Evolutionary conservation across 83 land plant genomes (phyloP), one percentile per base, ranked within the genome.

Genomic region (Picea abies): DNA sequence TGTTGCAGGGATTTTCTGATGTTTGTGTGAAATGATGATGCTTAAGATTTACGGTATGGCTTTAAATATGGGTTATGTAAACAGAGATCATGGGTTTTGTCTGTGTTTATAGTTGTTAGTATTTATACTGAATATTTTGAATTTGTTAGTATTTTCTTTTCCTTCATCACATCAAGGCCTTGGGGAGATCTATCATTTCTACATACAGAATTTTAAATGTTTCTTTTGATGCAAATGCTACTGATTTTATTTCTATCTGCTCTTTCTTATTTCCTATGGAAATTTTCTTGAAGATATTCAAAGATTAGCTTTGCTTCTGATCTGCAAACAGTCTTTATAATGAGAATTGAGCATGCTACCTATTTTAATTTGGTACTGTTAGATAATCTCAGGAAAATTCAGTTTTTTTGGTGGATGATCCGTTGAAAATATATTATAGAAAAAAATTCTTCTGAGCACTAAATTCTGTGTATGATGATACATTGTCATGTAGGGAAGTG

Each of bases 401-500:
- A 35, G 26, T 44, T 9, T 73, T 44, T 44, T 71, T 52, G 14
- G 11, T 73, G 77, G 47, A 16, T 73, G 23, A 75, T 75, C 8
- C 32, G 37, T 4, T 15, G 32, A 65, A 65, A 65, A 10, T 65
- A 65, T 29, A 65, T 65, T 16, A 14, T 60, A 6, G 39, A 17
- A 60, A 56, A 26, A 67, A 12, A 10, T n/a, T 11, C 35, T 20
- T 62, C 29, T 2, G 1, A 6, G 39, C 39, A 20, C 73, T 70
- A 41, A 70, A 70, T 37, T 32, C 39, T 70, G 47, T 76, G 35
- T 76, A 11, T 25, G 56, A n/a, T 23, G 60, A 12, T 4, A 76
- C 82, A 63, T 35, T 61, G 60, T 47, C 29, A 29, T 91, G 82
- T 80, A 92, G 94, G 94, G 94, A 63, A 92, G 84, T 79, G 94